These are phyloP conservation scores for Paramecium tetraurelia DNA, from an alignment of 73 alveolate genomes.

Conservation along the genomic window DNA sequence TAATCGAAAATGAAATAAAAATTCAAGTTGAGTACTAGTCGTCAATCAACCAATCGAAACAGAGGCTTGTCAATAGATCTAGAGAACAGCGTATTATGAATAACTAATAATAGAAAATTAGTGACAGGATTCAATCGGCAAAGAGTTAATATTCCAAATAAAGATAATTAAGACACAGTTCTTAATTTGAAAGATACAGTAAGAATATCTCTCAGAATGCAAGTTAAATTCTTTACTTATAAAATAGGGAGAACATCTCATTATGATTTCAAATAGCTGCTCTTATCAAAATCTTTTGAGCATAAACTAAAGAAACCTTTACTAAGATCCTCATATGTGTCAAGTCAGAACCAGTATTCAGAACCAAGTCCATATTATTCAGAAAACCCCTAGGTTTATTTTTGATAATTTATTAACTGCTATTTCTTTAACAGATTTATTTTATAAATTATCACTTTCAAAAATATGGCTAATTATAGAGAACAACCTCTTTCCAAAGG, in stretches of 20 bases:
- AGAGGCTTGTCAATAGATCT: neutral
- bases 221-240: neutral
- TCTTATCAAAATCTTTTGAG: neutral
- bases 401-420: constrained; percentile 7
- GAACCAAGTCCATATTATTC: neutral
- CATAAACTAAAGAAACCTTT: neutral
- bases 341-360: neutral
- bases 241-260: neutral
- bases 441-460: neutral
- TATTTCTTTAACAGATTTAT: neutral
- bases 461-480: neutral
- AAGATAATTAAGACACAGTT: neutral
- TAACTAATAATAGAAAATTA: neutral
- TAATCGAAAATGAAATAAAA: neutral
- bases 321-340: neutral
- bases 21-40: neutral
- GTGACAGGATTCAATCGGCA: neutral
- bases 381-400: neutral
- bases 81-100: neutral
- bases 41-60: neutral
- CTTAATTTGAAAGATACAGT: neutral
- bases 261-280: neutral
- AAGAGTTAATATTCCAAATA: neutral
- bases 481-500: neutral
- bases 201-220: constrained; percentile 28